Evolutionary conservation across 192 early-diverging fungal genomes (phyloP).

Genomic region (Funneliformis geosporum): DNA sequence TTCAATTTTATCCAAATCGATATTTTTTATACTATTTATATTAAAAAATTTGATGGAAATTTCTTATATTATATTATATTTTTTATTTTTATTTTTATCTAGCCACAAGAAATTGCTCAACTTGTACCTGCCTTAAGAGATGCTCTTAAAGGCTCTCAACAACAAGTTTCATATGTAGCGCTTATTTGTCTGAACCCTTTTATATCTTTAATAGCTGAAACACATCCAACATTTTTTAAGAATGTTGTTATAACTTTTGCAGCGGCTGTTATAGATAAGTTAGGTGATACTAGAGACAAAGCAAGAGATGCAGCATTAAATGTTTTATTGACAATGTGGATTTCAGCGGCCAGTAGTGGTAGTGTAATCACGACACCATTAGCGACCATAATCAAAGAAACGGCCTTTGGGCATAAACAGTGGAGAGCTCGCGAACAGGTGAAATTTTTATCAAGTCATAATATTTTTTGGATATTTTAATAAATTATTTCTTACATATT

Average conservation of each 20-base stretch:
- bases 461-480: neutral
- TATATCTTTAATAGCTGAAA: constrained; percentile 5
- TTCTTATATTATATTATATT: neutral
- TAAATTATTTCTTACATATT: neutral
- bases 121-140: constrained; percentile 5
- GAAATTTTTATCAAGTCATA: neutral
- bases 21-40: neutral
- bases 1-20: neutral
- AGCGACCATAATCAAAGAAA: constrained; percentile 17
- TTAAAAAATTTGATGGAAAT: neutral
- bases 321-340: constrained; percentile 22
- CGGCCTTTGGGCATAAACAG: constrained; percentile 21
- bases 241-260: constrained; percentile 7
- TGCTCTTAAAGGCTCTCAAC: constrained; percentile 16
- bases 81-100: neutral
- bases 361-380: neutral
- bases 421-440: constrained; percentile 33
- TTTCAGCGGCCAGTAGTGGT: neutral
- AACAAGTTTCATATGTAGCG: constrained; percentile 9
- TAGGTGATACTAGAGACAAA: constrained; percentile 25
- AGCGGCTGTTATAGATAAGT: constrained; percentile 16
- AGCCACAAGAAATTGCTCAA: constrained; percentile 28
- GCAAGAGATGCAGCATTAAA: constrained; percentile 4
- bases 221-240: constrained; percentile 4
- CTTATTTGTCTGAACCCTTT: constrained; percentile 2